Base-by-base conservation (phyloP, 2,329 filamentous ascomycete species). In the Leptographium radiaticola region DNA sequence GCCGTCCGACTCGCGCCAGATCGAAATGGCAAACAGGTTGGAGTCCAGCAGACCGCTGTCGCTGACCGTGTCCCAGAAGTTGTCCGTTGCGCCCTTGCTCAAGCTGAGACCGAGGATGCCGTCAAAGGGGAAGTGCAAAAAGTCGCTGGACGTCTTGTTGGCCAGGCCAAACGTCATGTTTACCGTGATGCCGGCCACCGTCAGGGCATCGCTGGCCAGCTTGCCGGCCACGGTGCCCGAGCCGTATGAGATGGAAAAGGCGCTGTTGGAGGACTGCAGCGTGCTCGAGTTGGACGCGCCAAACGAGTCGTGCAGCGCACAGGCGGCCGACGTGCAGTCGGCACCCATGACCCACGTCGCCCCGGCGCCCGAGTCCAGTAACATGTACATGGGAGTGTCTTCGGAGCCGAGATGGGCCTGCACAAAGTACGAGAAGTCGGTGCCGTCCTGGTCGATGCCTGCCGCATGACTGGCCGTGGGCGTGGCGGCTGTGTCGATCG, bases 271-370 rank as follows among this genome's bases (percentile, higher is more conserved):
- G 38, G 72, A 68, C 58, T 79, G 67, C 49, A 87, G 75, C 2
- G 83, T 81, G 49, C 70, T 75, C 4, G 89, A 95, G 59, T 85
- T 77, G 4, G 71, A 67, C 5, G 75, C 64, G 15, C 85, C 84
- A 63, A 88, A 91, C 0, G 76, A 80, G 62, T 81, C 81, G 66
- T 95, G 89, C 59, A 74, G 71, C 34, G 68, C 65, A 65, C 89
- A 95, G 6, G 87, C 78, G 30, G 74, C 67, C 4, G 80, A 80
- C 16, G 66, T 74, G 70, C 89, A 95, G 53, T 75, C 70, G 16
- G 80, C 72, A 34, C 83, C 79, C 80, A 93, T 93, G 20, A 95
- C 80, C 89, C 89, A 95, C 13, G 84, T 89, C 55, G 87, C 88
- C 25, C 78, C 78, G 42, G 81, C 80, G 31, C 82, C 82, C 9